These are phyloP conservation scores for Lodderomyces elongisporus DNA, from an alignment of 1,139 yeast species.

Conservation along the genomic window DNA sequence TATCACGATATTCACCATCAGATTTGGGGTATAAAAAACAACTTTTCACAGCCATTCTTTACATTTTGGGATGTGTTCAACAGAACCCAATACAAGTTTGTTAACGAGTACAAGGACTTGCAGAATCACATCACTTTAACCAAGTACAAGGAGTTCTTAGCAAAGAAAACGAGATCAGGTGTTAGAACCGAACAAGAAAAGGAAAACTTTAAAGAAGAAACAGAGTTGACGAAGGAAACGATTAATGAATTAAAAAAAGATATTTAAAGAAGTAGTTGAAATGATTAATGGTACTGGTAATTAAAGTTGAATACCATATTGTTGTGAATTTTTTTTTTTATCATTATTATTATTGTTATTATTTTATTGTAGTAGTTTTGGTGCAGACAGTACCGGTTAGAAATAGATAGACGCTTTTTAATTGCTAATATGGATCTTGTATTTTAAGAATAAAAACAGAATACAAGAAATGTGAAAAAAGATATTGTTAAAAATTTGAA, in stretches of 20 bases:
- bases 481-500: too few relatives aligned
- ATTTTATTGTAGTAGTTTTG: too few relatives aligned
- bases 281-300: too few relatives aligned
- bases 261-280: slow-evolving; percentile 5
- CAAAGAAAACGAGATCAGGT: slow-evolving; percentile 28
- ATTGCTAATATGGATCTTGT: too few relatives aligned
- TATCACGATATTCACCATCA: slow-evolving; percentile 98
- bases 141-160: slow-evolving; percentile 58
- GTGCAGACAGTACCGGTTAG: too few relatives aligned
- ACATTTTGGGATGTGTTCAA: slow-evolving; percentile 81
- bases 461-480: too few relatives aligned
- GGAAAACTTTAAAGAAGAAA: slow-evolving; percentile 7
- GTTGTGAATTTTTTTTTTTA: too few relatives aligned
- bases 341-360: too few relatives aligned
- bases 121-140: slow-evolving; percentile 57
- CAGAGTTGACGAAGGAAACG: neutral
- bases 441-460: too few relatives aligned
- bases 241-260: slow-evolving; percentile 9
- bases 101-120: slow-evolving; percentile 51
- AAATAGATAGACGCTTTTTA: too few relatives aligned
- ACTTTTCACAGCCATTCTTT: slow-evolving; percentile 96
- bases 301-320: too few relatives aligned
- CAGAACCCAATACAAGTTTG: slow-evolving; percentile 68
- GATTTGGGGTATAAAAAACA: slow-evolving; percentile 87
- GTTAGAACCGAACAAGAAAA: slow-evolving; percentile 11